Evolutionary conservation across 257 asterid genomes (phyloP).

Genomic region (Paraleonurus japonicus): DNA sequence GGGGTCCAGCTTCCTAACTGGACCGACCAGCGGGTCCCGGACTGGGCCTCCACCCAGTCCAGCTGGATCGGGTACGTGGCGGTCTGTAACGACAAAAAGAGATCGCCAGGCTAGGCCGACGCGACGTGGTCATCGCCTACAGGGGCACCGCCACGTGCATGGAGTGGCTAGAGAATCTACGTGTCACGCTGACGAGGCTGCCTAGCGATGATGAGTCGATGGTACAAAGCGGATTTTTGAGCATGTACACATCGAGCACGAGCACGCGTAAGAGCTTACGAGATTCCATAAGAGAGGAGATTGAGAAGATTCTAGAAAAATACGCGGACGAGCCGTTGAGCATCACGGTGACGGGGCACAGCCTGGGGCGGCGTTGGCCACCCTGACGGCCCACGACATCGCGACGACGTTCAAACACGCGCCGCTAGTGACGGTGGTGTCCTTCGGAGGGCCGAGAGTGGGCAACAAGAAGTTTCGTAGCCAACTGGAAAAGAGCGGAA

Average conservation of each 20-base stretch:
- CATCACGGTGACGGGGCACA: constrained; percentile 89
- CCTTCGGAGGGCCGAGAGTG: constrained; percentile 88
- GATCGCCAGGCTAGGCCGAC: constrained; percentile 67
- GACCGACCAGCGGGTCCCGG: constrained; percentile 40
- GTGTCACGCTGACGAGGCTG: constrained; percentile 51
- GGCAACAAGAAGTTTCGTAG: constrained; percentile 63
- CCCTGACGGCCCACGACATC: constrained; percentile 80
- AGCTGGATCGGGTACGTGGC: constrained; percentile 97
- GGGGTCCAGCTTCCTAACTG: constrained; percentile 64
- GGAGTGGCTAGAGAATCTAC: constrained; percentile 87
- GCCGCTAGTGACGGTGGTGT: constrained; percentile 80
- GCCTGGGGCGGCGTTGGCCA: constrained; percentile 88
- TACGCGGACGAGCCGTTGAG: constrained; percentile 72
- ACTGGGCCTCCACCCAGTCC: constrained; percentile 53
- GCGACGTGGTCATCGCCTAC: constrained; percentile 81
- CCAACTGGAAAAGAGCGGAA: constrained; percentile 57
- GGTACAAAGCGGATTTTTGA: constrained; percentile 81
- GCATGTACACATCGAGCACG: constrained; percentile 62
- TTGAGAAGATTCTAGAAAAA: constrained; percentile 32
- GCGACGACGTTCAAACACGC: constrained; percentile 45
- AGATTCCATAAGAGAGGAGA: constrained; percentile 43
- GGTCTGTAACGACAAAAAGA: constrained; percentile 64
- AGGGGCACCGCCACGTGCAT: constrained; percentile 84
- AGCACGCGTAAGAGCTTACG: constrained; percentile 39
- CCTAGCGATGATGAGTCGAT: constrained; percentile 68